Evolutionary conservation across 2,329 filamentous ascomycete species (phyloP).

Genomic region (Beauveria bassiana): DNA sequence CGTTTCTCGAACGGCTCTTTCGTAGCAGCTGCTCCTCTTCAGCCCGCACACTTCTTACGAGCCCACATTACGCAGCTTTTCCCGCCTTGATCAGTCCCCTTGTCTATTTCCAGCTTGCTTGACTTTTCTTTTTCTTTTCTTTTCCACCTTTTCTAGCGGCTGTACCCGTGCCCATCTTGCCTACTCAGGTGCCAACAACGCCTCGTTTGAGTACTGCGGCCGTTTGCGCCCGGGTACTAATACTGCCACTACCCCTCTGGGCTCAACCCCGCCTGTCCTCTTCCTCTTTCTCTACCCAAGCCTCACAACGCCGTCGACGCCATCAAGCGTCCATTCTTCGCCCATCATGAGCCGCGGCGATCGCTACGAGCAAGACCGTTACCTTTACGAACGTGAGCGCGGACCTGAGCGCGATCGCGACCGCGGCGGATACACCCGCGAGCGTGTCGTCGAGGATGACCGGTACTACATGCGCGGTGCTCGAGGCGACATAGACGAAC

Average conservation of each 20-base stretch:
- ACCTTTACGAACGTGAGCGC: conserved; percentile 8
- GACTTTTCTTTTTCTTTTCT: not conserved
- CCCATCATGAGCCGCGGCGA: conserved; percentile 11
- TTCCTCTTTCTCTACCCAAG: not conserved
- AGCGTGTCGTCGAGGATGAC: conserved; percentile 47
- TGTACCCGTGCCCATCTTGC: not conserved
- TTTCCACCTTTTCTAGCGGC: not conserved
- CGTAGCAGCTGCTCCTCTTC: not conserved
- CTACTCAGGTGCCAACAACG: not conserved
- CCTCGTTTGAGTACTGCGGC: not conserved
- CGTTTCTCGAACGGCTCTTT: not conserved
- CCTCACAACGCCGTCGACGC: not conserved
- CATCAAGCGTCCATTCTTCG: not conserved
- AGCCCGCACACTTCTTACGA: not conserved
- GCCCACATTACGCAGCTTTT: not conserved
- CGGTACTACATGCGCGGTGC: conserved; percentile 32
- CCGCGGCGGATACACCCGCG: conserved; percentile 15
- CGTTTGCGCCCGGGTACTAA: not conserved
- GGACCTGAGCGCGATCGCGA: conserved; percentile 39
- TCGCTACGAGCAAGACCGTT: conserved; percentile 12
- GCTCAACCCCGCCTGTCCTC: not conserved
- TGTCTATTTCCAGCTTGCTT: not conserved
- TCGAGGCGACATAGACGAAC: conserved; percentile 34
- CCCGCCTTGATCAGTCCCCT: not conserved
- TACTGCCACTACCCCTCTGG: not conserved